Evolutionary conservation across 495 filamentous ascomycete genomes (phyloP).

Genomic region (Poronia punctata): DNA sequence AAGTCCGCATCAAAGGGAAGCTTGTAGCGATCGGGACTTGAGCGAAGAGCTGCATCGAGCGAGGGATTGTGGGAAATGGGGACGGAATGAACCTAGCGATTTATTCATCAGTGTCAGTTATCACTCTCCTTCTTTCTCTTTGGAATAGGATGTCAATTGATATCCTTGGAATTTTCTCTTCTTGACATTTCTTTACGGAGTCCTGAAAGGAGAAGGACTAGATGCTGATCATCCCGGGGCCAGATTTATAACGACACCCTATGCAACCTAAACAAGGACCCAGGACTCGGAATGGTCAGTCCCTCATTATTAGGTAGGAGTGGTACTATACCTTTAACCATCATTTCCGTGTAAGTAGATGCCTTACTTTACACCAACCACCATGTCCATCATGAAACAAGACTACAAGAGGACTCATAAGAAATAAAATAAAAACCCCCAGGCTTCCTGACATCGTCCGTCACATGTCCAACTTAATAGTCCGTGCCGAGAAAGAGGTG

Average conservation of each 20-base stretch:
- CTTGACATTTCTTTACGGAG: too few species aligned
- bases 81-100: constrained; percentile 52
- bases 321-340: constrained; percentile 60
- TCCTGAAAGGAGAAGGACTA: too few species aligned
- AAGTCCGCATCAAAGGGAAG: too few species aligned
- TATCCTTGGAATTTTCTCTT: too few species aligned
- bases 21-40: constrained; percentile 17
- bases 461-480: constrained; percentile 71
- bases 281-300: constrained; percentile 52
- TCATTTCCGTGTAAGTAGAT: constrained; percentile 52
- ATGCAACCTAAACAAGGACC: constrained; percentile 50
- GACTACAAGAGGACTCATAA: too few species aligned
- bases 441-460: constrained; percentile 61
- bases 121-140: too few species aligned
- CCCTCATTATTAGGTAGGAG: constrained; percentile 63
- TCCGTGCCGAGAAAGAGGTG: constrained; percentile 61
- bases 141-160: too few species aligned
- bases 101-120: constrained; percentile 54
- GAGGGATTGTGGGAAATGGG: constrained; percentile 60
- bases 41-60: constrained; percentile 46
- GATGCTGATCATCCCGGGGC: constrained; percentile 2
- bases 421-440: constrained; percentile 6
- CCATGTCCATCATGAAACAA: too few species aligned
- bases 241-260: constrained; percentile 63
- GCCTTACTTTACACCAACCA: too few species aligned